Evolutionary conservation across 441 rosid species (phyloP), one percentile per base, ranked within the genome.

Genomic region (Arabidopsis hybrid): DNA sequence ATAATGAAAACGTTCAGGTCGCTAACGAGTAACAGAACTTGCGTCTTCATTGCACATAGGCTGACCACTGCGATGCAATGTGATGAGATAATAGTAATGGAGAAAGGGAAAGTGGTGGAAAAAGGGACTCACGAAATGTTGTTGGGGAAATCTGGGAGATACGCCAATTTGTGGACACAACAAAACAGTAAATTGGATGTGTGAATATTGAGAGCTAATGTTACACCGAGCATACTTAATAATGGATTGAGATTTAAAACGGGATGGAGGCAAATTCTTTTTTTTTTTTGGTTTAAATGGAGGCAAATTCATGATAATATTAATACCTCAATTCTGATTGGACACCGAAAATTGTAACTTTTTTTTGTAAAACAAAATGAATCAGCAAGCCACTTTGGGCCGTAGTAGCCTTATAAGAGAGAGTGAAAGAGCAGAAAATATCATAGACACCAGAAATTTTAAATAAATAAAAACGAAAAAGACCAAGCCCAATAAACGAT

Each of bases 1-100:
- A 91, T 95, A 64, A 79, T 93, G 78, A 89, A 52, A 74, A 90
- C 99, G 35, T 75, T 95, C 62, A 95, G 83, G 82, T 89, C 92
- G 4, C 73, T 91, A 21, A 90, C 98, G 66, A 88, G 72, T 77
- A 85, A 90, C 73, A 87, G 95, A 60, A 95, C 99, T 63, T 89
- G 96, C 45, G 76, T 95, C 65, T 95, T 95, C 79, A 80, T 93
- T 66, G 98, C 98, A 34, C 99, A 91, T 80, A 90, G 97, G 82
- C 92, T 95, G 46, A 93, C 99, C 49, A 95, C 98, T 73, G 99
- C 99, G 43, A 92, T 95, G 98, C 98, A 91, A 47, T 93, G 96
- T 65, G 97, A 95, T 82, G 96, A 91, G 97, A 95, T 95, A 35
- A 81, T 95, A 47, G 98, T 95, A 39, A 67, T 95, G 81, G 98